Conservation (phyloP, 2,329 filamentous ascomycete genomes). For the Epichloe uncinata region DNA sequence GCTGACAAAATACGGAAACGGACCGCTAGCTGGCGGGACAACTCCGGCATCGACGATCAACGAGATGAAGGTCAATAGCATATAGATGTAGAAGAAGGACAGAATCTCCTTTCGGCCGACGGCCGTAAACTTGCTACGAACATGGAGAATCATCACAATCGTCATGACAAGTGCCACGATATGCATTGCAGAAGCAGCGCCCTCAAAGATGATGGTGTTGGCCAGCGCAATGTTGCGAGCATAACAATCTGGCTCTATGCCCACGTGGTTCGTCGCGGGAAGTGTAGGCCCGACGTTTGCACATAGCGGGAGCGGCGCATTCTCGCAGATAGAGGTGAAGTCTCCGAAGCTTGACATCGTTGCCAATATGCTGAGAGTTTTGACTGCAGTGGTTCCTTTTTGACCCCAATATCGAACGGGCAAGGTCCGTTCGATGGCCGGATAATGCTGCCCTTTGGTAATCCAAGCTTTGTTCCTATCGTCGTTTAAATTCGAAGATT, state of each 20-base stretch:
- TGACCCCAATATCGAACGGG: neutral
- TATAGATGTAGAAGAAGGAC: conserved; percentile 95
- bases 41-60: conserved; percentile 89
- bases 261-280: conserved; percentile 51
- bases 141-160: conserved; percentile 92
- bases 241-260: conserved; percentile 85
- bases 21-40: conserved; percentile 63
- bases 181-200: conserved; percentile 81
- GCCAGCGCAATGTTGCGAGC: conserved; percentile 89
- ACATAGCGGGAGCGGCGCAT: conserved; percentile 77
- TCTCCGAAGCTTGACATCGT: conserved; percentile 75
- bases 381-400: neutral
- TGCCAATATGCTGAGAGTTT: conserved; percentile 11
- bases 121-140: conserved; percentile 94
- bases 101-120: conserved; percentile 67
- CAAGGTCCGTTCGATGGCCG: neutral
- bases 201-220: conserved; percentile 97
- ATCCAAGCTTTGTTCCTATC: neutral
- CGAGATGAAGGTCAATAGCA: conserved; percentile 77
- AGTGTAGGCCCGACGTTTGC: conserved; percentile 67
- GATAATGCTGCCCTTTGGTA: neutral
- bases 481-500: neutral
- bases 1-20: conserved; percentile 86
- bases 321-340: conserved; percentile 75
- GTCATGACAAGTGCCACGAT: conserved; percentile 87